Evolutionary conservation across 2,329 filamentous ascomycete genomes (phyloP), one percentile per base, ranked within the genome.

Genomic region (Periconia sp.): DNA sequence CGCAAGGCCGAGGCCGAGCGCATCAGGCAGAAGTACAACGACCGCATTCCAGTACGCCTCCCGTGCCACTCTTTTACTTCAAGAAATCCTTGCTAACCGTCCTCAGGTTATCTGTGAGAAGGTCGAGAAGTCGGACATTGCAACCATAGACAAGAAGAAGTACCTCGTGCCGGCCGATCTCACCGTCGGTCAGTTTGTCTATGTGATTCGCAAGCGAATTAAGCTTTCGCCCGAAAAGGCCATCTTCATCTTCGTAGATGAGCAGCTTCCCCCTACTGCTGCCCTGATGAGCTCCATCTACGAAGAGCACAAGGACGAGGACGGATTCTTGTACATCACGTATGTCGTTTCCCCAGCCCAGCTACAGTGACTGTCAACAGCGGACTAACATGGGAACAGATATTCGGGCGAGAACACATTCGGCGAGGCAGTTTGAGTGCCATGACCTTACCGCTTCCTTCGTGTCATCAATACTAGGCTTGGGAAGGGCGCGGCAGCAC

Each of bases 121-220:
- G 83, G 93, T 97, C 66, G 94, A 99, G 81, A 97, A 97, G 82
- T 95, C 90, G 58, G 94, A 99, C 75, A 99, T 99, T 69, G 94
- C 94, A 56, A 97, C 94, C 65, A 99, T 99, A 84, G 94, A 99
- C 81, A 99, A 99, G 88, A 99, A 99, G 87, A 99, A 99, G 82
- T 99, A 99, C 74, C 85, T 99, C 46, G 94, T 99, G 27, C 94
- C 94, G 14, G 92, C 94, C 66, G 94, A 99, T 74, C 86, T 99
- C 73, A 99, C 94, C 59, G 94, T 99, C 60, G 94, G 94, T 70
- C 94, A 99, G 87, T 97, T 99, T 75, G 94, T 99, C 81, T 99
- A 99, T 79, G 94, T 99, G 62, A 99, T 99, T 80, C 92, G 94
- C 77, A 99, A 99, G 86, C 90, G 94, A 73, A 99, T 99, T 82